Base-by-base conservation (phyloP, 371 early-diverging fungal species). In the Mucor racemosus region DNA sequence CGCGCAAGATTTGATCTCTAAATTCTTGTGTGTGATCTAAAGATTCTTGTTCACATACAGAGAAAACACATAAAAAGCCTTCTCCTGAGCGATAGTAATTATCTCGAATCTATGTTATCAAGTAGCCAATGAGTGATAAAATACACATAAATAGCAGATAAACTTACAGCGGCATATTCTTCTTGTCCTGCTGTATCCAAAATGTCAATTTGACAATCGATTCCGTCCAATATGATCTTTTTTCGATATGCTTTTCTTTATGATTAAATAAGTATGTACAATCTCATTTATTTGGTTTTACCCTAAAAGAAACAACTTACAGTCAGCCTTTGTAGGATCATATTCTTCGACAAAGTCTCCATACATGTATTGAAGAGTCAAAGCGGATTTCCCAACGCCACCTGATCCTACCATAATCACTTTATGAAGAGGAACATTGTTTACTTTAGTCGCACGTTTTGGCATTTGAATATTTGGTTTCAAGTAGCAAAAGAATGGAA, bases 101-200 rank as follows among this genome's bases (percentile, higher is more conserved):
- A 78, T 96, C 97, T 19, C 95, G 90, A 76, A 95, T 95, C 86
- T 90, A 26, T 26, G 26, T 26, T 26, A 26, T 26, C 3, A 26
- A 26, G 26, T 26, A 26, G 26, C 26, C 26, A 26, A 26, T 26
- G 26, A 74, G 17, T 56, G 35, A 36, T 54, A 41, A 11, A 31
- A 17, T 17, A 53, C 19, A 64, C 44, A 55, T 26, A 55, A 14
- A 13, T 40, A 17, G 19, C 14, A 15, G 34, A 57, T 14, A 11
- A 53, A 54, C 13, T 74, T 86, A 91, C 89, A 36, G 91, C 91
- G 63, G 88, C 87, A 76, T 90, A 91, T 78, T 95, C 96, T 82
- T 96, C 95, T 72, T 96, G 95, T 6, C 97, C 95, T 53, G 97
- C 97, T 33, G 97, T 96, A 80, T 96, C 97, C 60, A 96, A 82